phyloP scores from a whole-genome alignment of 768 basidiomycete species.

The Naematelia aurantialba region DNA sequence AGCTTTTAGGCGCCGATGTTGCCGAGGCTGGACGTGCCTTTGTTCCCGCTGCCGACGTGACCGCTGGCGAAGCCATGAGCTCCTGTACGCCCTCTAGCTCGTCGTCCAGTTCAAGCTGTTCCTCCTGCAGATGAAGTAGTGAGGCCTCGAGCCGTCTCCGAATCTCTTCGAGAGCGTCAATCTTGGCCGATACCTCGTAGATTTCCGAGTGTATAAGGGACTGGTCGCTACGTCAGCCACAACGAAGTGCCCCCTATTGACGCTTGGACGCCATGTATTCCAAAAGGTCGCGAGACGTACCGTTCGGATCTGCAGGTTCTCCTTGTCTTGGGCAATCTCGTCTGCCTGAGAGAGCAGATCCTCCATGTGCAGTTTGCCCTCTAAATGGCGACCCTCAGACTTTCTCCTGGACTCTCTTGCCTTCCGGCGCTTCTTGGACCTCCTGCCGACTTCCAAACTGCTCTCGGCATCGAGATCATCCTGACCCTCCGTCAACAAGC shows the following conservation, averaged over 20 bases:
- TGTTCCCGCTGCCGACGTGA: conserved; percentile 40
- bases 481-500: conserved; percentile 59
- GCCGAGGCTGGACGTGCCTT: conserved; percentile 53
- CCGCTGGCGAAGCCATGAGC: conserved; percentile 55
- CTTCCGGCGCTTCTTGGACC: conserved; percentile 50
- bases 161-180: conserved; percentile 75
- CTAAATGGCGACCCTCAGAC: conserved; percentile 52
- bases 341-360: conserved; percentile 77
- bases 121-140: conserved; percentile 82
- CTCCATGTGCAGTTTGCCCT: conserved; percentile 72
- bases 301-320: conserved; percentile 82
- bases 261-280: too few species aligned
- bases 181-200: conserved; percentile 81
- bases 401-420: conserved; percentile 51
- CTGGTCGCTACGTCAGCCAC: too few species aligned
- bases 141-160: conserved; percentile 74
- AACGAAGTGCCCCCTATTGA: too few species aligned
- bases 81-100: conserved; percentile 89
- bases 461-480: conserved; percentile 51
- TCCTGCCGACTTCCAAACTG: conserved; percentile 59
- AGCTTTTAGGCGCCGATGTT: conserved; percentile 56
- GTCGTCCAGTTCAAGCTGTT: conserved; percentile 93
- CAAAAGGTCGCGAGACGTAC: too few species aligned
- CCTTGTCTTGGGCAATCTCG: conserved; percentile 86
- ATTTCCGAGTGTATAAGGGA: conserved; percentile 82